phyloP scores from a whole-genome alignment of 305 asterid genomes.

The Solanum hybrid region DNA sequence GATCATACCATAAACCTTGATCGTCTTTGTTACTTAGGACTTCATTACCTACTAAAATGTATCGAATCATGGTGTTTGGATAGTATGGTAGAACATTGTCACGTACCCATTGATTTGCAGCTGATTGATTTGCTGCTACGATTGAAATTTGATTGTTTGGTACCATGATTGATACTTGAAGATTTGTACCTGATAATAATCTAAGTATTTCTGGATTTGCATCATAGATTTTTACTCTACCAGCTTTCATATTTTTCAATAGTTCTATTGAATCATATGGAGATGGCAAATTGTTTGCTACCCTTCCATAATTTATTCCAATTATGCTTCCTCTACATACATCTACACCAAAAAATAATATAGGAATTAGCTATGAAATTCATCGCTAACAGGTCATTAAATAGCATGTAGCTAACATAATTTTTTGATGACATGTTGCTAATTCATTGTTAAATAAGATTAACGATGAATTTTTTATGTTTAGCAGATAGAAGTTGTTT shows the following conservation, averaged over 20 bases:
- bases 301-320: slow-evolving; percentile 63
- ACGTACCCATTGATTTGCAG: slow-evolving; percentile 45
- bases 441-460: not conserved
- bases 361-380: not conserved
- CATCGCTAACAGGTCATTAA: not conserved
- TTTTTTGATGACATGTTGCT: not conserved
- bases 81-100: slow-evolving; percentile 42
- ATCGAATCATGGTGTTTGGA: slow-evolving; percentile 54
- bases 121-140: slow-evolving; percentile 42
- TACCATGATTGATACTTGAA: slow-evolving; percentile 52
- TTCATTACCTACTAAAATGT: slow-evolving; percentile 63
- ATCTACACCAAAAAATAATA: not conserved
- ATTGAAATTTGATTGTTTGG: slow-evolving; percentile 35
- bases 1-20: slow-evolving; percentile 31
- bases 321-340: slow-evolving; percentile 16
- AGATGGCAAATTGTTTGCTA: slow-evolving; percentile 52
- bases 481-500: not conserved
- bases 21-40: slow-evolving; percentile 30
- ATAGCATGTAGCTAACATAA: not conserved
- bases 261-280: slow-evolving; percentile 40
- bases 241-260: slow-evolving; percentile 33
- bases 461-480: not conserved
- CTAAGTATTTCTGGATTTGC: slow-evolving; percentile 55
- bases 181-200: slow-evolving; percentile 42
- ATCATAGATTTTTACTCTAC: slow-evolving; percentile 50